Evolutionary conservation across 75 land plant species (phyloP).

Genomic region (Larix kaempferi): DNA sequence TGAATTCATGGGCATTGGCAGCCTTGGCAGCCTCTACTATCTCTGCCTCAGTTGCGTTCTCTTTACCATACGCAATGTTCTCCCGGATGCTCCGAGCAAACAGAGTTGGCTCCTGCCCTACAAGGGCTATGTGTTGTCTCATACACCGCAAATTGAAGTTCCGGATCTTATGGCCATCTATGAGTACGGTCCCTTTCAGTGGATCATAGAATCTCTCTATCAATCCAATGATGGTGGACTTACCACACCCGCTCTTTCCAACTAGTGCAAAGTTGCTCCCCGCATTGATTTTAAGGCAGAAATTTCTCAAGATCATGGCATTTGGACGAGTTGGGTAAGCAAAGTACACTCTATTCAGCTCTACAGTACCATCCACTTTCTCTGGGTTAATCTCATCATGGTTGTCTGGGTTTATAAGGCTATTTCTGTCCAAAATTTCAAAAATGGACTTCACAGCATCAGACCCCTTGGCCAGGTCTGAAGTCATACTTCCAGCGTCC

Average conservation of each 20-base stretch:
- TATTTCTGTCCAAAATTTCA: constrained; percentile 41
- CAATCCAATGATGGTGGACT: constrained; percentile 50
- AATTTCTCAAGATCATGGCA: constrained; percentile 28
- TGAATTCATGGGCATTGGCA: constrained; percentile 64
- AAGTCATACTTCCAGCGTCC: no score
- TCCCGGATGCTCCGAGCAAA: constrained; percentile 50
- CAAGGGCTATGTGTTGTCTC: constrained; percentile 47
- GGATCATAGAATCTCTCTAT: constrained; percentile 61
- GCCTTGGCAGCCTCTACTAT: constrained; percentile 53
- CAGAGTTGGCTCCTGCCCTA: constrained; percentile 61
- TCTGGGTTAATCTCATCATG: neutral
- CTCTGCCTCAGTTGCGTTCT: constrained; percentile 41
- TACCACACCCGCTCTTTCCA: constrained; percentile 60
- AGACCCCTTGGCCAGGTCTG: no score
- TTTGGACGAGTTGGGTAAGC: constrained; percentile 58
- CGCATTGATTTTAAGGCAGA: constrained; percentile 34
- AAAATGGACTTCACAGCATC: constrained; percentile 37
- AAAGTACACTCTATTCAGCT: constrained; percentile 49
- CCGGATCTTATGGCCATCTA: constrained; percentile 42
- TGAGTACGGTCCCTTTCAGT: constrained; percentile 25
- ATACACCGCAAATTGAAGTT: constrained; percentile 44
- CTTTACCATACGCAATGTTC: constrained; percentile 54
- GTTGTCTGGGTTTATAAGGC: constrained; percentile 29
- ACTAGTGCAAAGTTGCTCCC: constrained; percentile 56
- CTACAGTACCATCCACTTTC: constrained; percentile 23